Evolutionary conservation across 1,139 yeast genomes (phyloP), one percentile per base, ranked within the genome.

Genomic region (Blastobotrys persicus): DNA sequence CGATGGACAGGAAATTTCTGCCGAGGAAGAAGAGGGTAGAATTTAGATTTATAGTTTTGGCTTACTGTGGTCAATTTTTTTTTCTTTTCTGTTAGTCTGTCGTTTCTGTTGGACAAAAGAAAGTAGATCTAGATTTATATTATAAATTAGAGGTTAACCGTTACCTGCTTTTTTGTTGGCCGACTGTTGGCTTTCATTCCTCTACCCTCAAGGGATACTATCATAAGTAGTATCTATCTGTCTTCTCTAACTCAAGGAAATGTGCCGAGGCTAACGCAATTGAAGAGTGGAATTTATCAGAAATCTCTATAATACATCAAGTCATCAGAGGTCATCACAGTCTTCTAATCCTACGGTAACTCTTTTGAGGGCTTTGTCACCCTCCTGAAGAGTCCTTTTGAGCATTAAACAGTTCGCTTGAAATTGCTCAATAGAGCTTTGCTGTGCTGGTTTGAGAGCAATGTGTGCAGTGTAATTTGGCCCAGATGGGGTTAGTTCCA

Each of bases 1-100:
- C 1, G 62, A 77, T 11, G 88, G 89, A 1, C 65, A 61, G 31
- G 83, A 80, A 57, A 75, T 86, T 13, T 61, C 77, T 2, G 75
- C 74, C 14, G 79, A 75, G 20, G 77, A 80, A 55, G 91, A 85
- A 60, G 78, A 76, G 14, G 57, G 54, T 31, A 47, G 49, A 14
- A 23, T 23, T 9, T 23, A 23, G 28, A 23, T 9, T 23, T 23
- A 23, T 23, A 23, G 9, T 6, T 23, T 23, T 9, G 9, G 9
- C 5, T 23, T 23, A 23, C 9, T 6, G 5, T 23, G 28, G 28
- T 5, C 9, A 23, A 23, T 23, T 5, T 23, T 23, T 6, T 23
- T 5, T 23, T 23, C 28, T 23, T 23, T 23, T 23, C 28, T n/a
- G n/a, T n/a, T n/a, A n/a, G n/a, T n/a, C n/a, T n/a, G n/a, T n/a